These are phyloP conservation scores for Verticillium nubilum DNA, from an alignment of 2,329 filamentous ascomycete genomes.

Conservation along the genomic window DNA sequence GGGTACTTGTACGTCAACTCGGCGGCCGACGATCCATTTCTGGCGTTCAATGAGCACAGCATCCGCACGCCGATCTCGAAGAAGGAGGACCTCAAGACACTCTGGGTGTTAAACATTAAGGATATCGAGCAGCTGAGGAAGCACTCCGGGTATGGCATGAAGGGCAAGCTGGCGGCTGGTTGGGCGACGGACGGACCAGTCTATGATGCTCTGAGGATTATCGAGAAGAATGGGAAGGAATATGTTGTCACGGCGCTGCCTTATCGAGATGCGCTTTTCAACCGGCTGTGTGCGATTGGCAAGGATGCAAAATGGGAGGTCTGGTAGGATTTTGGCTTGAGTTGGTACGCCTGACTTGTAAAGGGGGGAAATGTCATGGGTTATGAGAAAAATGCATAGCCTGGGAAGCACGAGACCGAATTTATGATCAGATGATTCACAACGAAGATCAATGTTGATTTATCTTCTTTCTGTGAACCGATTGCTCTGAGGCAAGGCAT, in stretches of 20 bases:
- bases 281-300: not conserved
- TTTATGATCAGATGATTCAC: no score
- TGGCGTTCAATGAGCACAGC: not conserved
- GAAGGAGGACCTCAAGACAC: not conserved
- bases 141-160: slow-evolving; percentile 4
- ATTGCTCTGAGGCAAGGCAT: no score
- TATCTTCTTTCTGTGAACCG: no score
- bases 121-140: slow-evolving; percentile 1
- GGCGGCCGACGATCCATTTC: not conserved
- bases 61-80: not conserved
- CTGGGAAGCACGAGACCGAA: no score
- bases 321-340: not conserved
- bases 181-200: slow-evolving; percentile 3
- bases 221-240: not conserved
- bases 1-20: slow-evolving; percentile 2
- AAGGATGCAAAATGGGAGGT: not conserved
- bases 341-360: no score
- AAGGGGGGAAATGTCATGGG: no score
- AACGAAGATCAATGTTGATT: no score
- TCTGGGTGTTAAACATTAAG: not conserved
- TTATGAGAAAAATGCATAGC: no score
- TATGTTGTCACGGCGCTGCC: not conserved
- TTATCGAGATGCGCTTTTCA: not conserved
- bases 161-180: slow-evolving; percentile 1
- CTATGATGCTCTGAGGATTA: slow-evolving; percentile 1